Evolutionary conservation across 129 eudicot species (phyloP).

Genomic region (Flaveria linearis): DNA sequence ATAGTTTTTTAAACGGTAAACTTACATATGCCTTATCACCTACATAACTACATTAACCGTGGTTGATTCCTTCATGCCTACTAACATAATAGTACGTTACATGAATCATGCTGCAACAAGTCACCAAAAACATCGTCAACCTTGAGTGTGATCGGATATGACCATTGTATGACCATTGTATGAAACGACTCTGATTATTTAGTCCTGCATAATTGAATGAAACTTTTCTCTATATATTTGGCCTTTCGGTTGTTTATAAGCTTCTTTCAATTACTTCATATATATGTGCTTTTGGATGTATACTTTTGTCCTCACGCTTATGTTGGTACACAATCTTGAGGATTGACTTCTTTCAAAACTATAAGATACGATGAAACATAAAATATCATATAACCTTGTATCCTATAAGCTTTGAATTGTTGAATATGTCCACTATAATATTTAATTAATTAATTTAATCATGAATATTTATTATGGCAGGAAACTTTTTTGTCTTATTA

Average conservation of each 20-base stretch:
- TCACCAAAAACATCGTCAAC: neutral
- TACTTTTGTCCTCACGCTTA: constrained; percentile 16
- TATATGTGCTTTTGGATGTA: neutral
- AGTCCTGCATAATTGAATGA: neutral
- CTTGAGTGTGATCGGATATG: neutral
- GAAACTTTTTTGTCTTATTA: neutral
- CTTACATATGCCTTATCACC: neutral
- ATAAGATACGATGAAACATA: constrained; percentile 3
- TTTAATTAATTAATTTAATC: neutral
- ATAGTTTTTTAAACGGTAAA: too few relatives aligned
- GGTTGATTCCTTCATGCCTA: neutral
- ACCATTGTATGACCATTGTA: too few relatives aligned
- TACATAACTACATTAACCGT: neutral
- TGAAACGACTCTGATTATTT: neutral
- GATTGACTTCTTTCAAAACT: neutral
- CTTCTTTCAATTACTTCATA: neutral
- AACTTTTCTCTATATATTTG: neutral
- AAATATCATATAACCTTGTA: neutral
- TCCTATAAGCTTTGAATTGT: neutral
- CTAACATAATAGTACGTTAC: neutral
- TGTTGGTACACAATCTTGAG: constrained; percentile 1
- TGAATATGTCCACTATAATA: neutral
- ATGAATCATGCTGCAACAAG: neutral
- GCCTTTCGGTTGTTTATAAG: constrained; percentile 2
- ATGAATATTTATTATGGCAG: neutral